Evolutionary conservation across 2,329 filamentous ascomycete genomes (phyloP), one percentile per base, ranked within the genome.

Genomic region (Cadophora malorum): DNA sequence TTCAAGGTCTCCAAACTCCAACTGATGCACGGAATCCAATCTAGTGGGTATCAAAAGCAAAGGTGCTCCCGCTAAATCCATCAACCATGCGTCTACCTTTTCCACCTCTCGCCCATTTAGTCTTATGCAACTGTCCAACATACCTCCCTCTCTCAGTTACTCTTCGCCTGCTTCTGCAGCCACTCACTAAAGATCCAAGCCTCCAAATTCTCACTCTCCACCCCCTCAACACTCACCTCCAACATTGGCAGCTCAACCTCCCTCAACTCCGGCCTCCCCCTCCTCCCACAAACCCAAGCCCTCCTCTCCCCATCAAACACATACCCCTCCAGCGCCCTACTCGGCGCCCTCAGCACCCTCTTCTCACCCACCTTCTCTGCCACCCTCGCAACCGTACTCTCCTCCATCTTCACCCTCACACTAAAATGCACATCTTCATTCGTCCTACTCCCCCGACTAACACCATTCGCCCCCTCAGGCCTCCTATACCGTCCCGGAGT

Each of bases 111-210:
- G 19, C 19, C 19, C 1, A 21, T 21, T 21, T 3, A 2, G 1
- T 19, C 6, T 19, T n/a, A 1, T 2, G 25, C n/a, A 8, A 45
- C 3, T 28, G 3, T 28, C 28, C 28, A 28, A 28, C 28, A 5
- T 16, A 10, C 6, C 33, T 35, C 35, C n/a, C 4, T 35, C 35
- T 10, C 4, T 59, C 56, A 59, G 4, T 28, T 45, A 8, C 35
- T 45, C 35, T 45, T 59, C 4, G 14, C 56, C 35, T 59, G 56
- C 56, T 45, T 59, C 56, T 38, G 21, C 33, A 59, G 25, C 56
- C 56, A 59, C 21, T 59, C 56, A 35, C 56, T 59, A 59, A 59
- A 59, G 5, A 59, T 45, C 56, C 56, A 59, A 3, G 56, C 56
- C 21, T 59, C 56, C 56, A 59, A 25, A 59, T 35, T 59, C 35